Evolutionary conservation across 108 stramenopile genomes (phyloP).

Genomic region (Pinguiococcus pyrenoidosus): DNA sequence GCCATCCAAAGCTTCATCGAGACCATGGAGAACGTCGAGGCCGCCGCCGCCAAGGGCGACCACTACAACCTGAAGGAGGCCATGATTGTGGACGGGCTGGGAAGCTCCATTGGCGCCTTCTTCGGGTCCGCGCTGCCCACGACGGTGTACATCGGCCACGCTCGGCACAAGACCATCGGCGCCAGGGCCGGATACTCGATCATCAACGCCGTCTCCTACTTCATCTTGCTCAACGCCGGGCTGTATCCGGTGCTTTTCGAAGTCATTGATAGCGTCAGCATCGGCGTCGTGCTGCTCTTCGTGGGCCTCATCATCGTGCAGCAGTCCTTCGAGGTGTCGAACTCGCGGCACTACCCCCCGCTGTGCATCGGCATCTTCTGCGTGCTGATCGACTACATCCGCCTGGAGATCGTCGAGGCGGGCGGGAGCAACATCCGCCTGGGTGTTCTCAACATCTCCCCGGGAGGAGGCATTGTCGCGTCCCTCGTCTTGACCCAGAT

Average conservation of each 20-base stretch:
- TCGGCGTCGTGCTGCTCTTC: no score
- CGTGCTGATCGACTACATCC: no score
- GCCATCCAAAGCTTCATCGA: constrained; percentile 29
- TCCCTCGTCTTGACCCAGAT: neutral
- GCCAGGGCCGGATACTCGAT: constrained; percentile 39
- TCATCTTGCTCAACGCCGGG: constrained; percentile 32
- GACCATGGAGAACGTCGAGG: constrained; percentile 26
- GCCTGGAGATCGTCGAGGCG: no score
- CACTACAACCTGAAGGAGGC: constrained; percentile 38
- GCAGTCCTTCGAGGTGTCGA: no score
- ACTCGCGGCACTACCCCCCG: no score
- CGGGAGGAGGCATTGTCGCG: no score
- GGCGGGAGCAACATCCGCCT: no score
- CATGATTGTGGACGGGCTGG: constrained; percentile 46
- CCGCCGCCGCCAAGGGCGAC: constrained; percentile 41
- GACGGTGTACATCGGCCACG: constrained; percentile 50
- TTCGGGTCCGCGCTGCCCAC: constrained; percentile 46
- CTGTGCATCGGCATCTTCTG: no score
- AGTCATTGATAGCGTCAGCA: no score
- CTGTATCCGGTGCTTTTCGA: no score
- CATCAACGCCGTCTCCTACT: constrained; percentile 37
- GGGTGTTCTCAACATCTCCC: no score
- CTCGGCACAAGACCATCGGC: constrained; percentile 44
- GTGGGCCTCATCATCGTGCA: no score
- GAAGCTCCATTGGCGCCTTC: constrained; percentile 37